These are phyloP conservation scores for Chaetomidium leptoderma DNA, from an alignment of 495 filamentous ascomycete species.

Conservation along the genomic window DNA sequence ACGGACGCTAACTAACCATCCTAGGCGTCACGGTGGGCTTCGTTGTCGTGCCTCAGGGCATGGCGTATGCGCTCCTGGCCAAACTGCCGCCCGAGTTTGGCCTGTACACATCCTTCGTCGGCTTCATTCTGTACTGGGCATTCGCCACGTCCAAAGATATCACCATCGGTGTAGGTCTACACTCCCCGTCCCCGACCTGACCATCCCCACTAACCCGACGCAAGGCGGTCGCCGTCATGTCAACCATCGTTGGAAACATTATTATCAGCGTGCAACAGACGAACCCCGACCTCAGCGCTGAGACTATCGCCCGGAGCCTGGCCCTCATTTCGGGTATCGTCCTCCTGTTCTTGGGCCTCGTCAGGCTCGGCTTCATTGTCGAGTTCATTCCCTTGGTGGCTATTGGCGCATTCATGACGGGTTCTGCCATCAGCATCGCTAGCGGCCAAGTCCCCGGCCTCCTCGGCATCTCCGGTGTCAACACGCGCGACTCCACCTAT, in stretches of 20 bases:
- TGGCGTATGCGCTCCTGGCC: constrained; percentile 62
- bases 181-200: not conserved
- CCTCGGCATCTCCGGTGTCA: constrained; percentile 46
- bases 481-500: constrained; percentile 48
- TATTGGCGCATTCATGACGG: constrained; percentile 53
- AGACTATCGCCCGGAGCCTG: constrained; percentile 43
- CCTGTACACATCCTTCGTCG: constrained; percentile 64
- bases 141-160: constrained; percentile 68
- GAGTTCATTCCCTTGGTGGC: constrained; percentile 52
- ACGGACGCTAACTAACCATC: not conserved
- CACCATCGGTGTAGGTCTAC: constrained; percentile 57
- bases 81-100: constrained; percentile 55
- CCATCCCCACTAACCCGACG: constrained; percentile 6
- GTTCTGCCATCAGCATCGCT: constrained; percentile 50
- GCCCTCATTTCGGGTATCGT: constrained; percentile 46
- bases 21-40: constrained; percentile 31
- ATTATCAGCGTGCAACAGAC: constrained; percentile 51
- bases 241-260: constrained; percentile 77
- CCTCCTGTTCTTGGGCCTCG: constrained; percentile 46
- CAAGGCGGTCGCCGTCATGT: constrained; percentile 94
- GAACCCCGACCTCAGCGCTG: constrained; percentile 35
- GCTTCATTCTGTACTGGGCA: constrained; percentile 62
- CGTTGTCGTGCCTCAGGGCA: constrained; percentile 47
- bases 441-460: constrained; percentile 48
- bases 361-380: constrained; percentile 48